Base-by-base conservation (phyloP, 1,284 basidiomycete species). In the Leccinum fallax region DNA sequence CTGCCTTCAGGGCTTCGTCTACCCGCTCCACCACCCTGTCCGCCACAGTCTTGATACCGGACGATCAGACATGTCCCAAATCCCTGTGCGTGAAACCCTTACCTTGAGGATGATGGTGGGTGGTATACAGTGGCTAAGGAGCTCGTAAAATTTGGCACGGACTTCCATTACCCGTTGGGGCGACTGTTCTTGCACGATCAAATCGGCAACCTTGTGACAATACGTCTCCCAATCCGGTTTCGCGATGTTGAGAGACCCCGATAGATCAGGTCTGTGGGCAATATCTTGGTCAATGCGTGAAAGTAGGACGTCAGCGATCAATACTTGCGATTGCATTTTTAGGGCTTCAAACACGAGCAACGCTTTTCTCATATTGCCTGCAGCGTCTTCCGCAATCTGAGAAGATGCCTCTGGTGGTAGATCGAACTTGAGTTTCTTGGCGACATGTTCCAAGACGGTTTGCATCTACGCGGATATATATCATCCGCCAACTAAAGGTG, bases 151-250 rank as follows among this genome's bases (percentile, higher is more conserved):
- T 78, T 97, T 98, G 40, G 86, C 85, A 59, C 97, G 85, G 10
- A 98, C 92, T 71, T 95, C 93, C 82, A 98, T 92, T 56, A 99
- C 87, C 60, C 89, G 87, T 62, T 90, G 87, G 13, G 97, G 95
- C n/a, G 89, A 87, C 77, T 98, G 97, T 71, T 98, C 94, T 66
- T 87, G 83, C n/a, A 98, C 79, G 68, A 99, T 97, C 70, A 93
- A 76, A 74, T 97, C 94, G n/a, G 93, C 96, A 13, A 98, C 90
- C 74, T 95, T 94, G 67, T 89, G 83, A 68, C 95, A 96, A 74
- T 98, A 99, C n/a, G 91, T 92, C 77, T 99, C 97, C 97, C 97
- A 99, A 73, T 99, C 97, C 13, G 97, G 96, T 77, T 97, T 95
- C 15, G 96, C 94, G 56, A 95, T 92, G 46, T 86, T 83, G 56